A percentile compares a stretch with the other conserved stretches of the same genome.
Conservation (phyloP, 176 grass and related monocot genomes). For the Chloris gayana region DNA sequence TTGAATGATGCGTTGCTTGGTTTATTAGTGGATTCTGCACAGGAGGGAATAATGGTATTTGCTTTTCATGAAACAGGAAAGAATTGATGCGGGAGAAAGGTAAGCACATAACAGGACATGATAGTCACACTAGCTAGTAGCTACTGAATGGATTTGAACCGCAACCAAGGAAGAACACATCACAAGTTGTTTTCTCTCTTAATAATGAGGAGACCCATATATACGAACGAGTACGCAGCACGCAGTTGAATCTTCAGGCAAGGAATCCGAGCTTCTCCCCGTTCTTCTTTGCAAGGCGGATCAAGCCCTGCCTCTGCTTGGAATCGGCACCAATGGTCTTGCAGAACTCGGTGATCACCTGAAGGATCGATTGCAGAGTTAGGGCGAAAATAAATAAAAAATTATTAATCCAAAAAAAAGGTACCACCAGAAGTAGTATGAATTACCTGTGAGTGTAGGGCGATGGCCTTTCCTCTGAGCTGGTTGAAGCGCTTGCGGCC, state of each 20-base stretch:
- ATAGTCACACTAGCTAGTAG: no score
- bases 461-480: constrained; percentile 94
- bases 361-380: neutral
- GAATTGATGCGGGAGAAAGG: no score
- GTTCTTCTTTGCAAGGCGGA: constrained; percentile 95
- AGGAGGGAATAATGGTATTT: no score
- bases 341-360: constrained; percentile 99
- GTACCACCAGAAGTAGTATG: no score
- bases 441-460: constrained; percentile 84
- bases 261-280: constrained; percentile 98
- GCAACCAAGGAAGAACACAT: neutral
- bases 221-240: neutral
- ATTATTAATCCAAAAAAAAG: neutral
- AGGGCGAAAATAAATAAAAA: no score
- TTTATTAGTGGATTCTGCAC: no score
- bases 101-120: no score
- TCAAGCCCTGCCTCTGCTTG: constrained; percentile 94
- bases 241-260: constrained; percentile 39
- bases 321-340: constrained; percentile 87
- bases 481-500: constrained; percentile 92
- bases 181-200: neutral
- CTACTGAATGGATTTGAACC: no score
- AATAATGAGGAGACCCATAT: neutral
- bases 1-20: no score
- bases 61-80: no score